These are phyloP conservation scores for Babesia bigemina DNA, from an alignment of 169 alveolate genomes.

Conservation along the genomic window DNA sequence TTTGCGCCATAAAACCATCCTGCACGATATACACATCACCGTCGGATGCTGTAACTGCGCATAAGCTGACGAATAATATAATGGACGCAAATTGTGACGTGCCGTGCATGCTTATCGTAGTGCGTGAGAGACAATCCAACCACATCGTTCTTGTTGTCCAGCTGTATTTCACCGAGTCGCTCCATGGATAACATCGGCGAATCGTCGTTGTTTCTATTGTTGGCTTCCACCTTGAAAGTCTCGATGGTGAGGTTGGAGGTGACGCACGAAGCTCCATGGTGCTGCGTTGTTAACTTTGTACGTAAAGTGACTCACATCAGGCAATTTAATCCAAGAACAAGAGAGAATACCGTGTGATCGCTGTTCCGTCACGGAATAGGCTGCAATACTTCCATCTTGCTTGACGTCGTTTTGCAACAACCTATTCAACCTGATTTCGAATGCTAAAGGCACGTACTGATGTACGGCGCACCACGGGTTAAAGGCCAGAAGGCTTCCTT, in stretches of 20 bases:
- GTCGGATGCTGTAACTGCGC: constrained; percentile 44
- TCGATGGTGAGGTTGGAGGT: constrained; percentile 22
- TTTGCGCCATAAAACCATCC: constrained; percentile 17
- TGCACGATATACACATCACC: constrained; percentile 41
- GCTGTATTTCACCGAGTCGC: not conserved
- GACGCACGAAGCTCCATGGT: constrained; percentile 33
- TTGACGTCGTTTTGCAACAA: not conserved
- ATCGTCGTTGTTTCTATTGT: not conserved
- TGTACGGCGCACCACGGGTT: constrained; percentile 35
- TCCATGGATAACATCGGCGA: not conserved
- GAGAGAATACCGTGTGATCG: constrained; percentile 17
- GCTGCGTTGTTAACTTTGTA: constrained; percentile 2
- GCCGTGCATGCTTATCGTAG: constrained; percentile 39
- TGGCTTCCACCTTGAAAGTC: constrained; percentile 11
- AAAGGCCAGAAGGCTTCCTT: constrained; percentile 36
- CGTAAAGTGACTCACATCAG: not conserved
- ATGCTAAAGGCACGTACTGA: not conserved
- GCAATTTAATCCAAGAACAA: constrained; percentile 36
- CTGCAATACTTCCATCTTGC: not conserved
- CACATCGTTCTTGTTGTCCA: constrained; percentile 12
- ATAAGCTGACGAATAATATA: constrained; percentile 13
- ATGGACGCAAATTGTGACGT: not conserved
- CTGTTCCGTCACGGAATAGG: not conserved
- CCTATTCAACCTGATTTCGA: not conserved
- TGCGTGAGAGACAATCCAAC: constrained; percentile 43